These are phyloP conservation scores for Scytalidium lignicola DNA, from an alignment of 2,329 filamentous ascomycete species.

Conservation along the genomic window DNA sequence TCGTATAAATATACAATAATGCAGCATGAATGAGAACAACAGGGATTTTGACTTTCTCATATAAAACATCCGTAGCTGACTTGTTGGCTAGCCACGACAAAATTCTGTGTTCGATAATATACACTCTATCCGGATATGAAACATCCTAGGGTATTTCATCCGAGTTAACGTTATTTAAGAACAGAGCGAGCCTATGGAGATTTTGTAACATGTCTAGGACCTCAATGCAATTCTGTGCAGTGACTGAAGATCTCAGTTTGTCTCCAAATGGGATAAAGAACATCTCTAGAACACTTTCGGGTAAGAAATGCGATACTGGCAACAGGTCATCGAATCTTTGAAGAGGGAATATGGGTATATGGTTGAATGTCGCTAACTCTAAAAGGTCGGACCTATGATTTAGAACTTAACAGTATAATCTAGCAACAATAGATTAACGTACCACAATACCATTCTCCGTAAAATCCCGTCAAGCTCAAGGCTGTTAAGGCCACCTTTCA, in stretches of 20 bases:
- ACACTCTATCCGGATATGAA: constrained; percentile 2
- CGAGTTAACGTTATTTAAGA: neutral
- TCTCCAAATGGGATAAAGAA: neutral
- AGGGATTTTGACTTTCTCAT: neutral
- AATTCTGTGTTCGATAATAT: neutral
- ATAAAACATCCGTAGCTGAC: neutral
- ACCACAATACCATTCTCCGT: constrained; percentile 3
- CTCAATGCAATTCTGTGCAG: neutral
- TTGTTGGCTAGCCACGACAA: neutral
- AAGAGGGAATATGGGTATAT: neutral
- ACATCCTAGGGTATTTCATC: neutral
- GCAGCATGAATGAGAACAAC: neutral
- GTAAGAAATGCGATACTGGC: neutral
- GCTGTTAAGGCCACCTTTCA: neutral
- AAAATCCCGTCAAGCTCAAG: neutral
- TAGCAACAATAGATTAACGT: neutral
- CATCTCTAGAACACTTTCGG: neutral
- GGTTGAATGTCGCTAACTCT: neutral
- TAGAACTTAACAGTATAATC: neutral
- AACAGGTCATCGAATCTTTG: neutral
- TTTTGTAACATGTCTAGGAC: neutral
- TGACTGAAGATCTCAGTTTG: neutral
- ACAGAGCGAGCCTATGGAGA: neutral
- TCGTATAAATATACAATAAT: constrained; percentile 1
- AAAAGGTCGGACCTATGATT: neutral